Evolutionary conservation across 2,329 filamentous ascomycete species (phyloP), one percentile per base, ranked within the genome.

Genomic region (Aspergillus niger): DNA sequence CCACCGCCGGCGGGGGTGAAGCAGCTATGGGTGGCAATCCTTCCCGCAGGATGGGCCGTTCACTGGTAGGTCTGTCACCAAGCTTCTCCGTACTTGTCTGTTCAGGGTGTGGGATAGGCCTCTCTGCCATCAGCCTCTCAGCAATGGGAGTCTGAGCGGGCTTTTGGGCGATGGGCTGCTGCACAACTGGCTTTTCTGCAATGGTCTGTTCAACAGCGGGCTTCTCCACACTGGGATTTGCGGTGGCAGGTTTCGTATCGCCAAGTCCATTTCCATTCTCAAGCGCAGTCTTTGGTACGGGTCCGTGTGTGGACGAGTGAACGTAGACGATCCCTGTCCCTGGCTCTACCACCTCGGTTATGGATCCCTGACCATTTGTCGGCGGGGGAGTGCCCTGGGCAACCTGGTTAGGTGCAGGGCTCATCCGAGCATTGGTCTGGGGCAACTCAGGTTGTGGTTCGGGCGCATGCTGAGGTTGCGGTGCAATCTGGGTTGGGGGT

Each of bases 1-100:
- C 70, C 8, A 78, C 73, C 13, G 80, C 76, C 44, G 72, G 70
- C 22, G 79, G 28, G 69, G 74, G 51, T 71, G 77, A 47, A 2
- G 59, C 30, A 69, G 69, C 6, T 80, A 81, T 28, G 81, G 74
- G 52, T 82, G 73, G 66, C 77, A 80, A 64, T 82, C 82, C 68
- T 82, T 83, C 68, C 2, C 69, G 67, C 3, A 65, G 62, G 4
- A 59, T 62, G 11, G 66, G 57, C 13, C 41, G 57, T 11, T 61
- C 49, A 10, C 41, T 28, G 20, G 36, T 26, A 24, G 26, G 44
- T 10, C 57, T 55, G 20, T 44, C 39, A 32, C 15, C 20, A 24
- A 38, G 41, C 6, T 30, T 48, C 20, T 58, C 57, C 13, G 17
- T 47, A 20, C 20, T 22, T 10, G 8, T 10, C n/a, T 50, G 26